phyloP scores from a whole-genome alignment of 1,284 basidiomycete genomes.

The Anthracocystis setariae region DNA sequence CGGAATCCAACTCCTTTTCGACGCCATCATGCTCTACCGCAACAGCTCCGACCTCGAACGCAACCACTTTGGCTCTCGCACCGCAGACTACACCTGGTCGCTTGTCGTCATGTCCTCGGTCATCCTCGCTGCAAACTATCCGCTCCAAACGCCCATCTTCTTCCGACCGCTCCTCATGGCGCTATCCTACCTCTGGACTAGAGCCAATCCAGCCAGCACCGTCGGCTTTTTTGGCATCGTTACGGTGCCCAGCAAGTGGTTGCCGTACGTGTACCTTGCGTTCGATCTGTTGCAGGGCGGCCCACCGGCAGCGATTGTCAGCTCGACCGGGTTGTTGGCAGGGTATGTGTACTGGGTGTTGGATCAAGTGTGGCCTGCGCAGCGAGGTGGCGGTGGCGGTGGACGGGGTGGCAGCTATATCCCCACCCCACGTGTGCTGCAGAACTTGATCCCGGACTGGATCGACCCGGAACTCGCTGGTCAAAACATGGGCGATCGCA shows the following conservation, averaged over 20 bases:
- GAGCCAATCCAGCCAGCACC: slow-evolving; percentile 45
- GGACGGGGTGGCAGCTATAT: slow-evolving; percentile 34
- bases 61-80: slow-evolving; percentile 50
- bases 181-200: slow-evolving; percentile 68
- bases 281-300: slow-evolving; percentile 79
- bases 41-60: slow-evolving; percentile 57
- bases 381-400: slow-evolving; percentile 20
- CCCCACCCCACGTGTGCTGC: slow-evolving; percentile 39
- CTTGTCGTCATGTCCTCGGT: slow-evolving; percentile 50
- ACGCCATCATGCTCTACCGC: slow-evolving; percentile 55
- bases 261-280: slow-evolving; percentile 76
- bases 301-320: slow-evolving; percentile 72
- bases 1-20: slow-evolving; percentile 59
- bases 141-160: slow-evolving; percentile 74
- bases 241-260: slow-evolving; percentile 74
- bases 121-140: slow-evolving; percentile 73
- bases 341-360: slow-evolving; percentile 74
- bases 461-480: slow-evolving; percentile 48
- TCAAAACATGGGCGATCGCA: slow-evolving; percentile 40
- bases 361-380: slow-evolving; percentile 24
- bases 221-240: slow-evolving; percentile 59
- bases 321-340: slow-evolving; percentile 77
- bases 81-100: slow-evolving; percentile 59
- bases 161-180: slow-evolving; percentile 77
- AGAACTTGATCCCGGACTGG: slow-evolving; percentile 45